phyloP scores from a whole-genome alignment of 306 rosid genomes.

The Boehmeria nivea region DNA sequence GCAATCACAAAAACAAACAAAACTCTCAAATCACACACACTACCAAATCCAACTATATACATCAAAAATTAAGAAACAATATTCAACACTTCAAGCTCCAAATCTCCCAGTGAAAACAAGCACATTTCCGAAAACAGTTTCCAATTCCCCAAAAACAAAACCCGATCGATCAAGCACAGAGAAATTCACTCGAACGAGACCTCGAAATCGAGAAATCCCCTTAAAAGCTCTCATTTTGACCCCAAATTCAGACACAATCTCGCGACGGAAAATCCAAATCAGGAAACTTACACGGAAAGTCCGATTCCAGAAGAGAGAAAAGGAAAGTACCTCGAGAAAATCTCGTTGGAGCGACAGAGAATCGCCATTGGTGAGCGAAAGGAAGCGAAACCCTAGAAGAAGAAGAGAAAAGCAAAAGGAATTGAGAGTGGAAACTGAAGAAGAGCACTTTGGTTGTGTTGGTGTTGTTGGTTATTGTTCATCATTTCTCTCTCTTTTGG shows the following conservation, averaged over 20 bases:
- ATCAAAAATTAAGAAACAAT: not conserved
- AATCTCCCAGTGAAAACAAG: too few species aligned
- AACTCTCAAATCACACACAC: too few species aligned
- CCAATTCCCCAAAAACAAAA: too few species aligned
- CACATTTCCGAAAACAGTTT: not conserved
- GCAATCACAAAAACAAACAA: not conserved
- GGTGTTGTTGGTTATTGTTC: constrained; percentile 15
- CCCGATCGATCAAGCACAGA: not conserved
- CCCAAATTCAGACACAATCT: not conserved
- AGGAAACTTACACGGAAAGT: not conserved
- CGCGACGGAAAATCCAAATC: not conserved
- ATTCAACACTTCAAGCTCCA: not conserved
- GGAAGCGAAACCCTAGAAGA: not conserved
- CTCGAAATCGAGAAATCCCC: not conserved
- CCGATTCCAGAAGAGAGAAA: too few species aligned
- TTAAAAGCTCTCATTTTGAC: too few species aligned
- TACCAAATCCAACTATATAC: not conserved
- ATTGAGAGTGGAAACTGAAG: constrained; percentile 41
- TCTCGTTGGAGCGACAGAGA: too few species aligned
- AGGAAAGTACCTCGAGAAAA: not conserved
- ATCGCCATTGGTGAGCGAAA: too few species aligned
- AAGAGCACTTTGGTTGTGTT: constrained; percentile 37
- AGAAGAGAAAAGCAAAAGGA: constrained; percentile 1
- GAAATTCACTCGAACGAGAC: too few species aligned
- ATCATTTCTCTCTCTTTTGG: constrained; percentile 24